Evolutionary conservation across 1,139 yeast species (phyloP).

Genomic region (Lodderomyces beijingensis): DNA sequence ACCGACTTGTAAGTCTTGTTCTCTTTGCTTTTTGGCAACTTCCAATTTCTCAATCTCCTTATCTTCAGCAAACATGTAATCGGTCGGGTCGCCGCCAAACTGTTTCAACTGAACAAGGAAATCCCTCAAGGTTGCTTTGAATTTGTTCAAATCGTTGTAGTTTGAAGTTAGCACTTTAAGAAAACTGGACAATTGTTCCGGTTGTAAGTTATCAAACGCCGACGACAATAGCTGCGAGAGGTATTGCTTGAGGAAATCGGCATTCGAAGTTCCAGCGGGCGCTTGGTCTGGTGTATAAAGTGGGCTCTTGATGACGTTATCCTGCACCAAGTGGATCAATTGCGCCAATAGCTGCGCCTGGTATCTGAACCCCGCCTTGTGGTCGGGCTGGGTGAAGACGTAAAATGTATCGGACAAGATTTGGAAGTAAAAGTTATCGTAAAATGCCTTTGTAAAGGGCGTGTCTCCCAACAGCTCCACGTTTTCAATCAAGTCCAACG

Average conservation of each 20-base stretch:
- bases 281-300: constrained; percentile 72
- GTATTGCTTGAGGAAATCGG: constrained; percentile 74
- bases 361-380: constrained; percentile 89
- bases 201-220: constrained; percentile 88
- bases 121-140: constrained; percentile 86
- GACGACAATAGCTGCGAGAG: constrained; percentile 74
- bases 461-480: constrained; percentile 80
- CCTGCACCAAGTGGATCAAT: constrained; percentile 79
- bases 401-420: constrained; percentile 88
- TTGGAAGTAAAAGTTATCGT: constrained; percentile 82
- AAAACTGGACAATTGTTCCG: constrained; percentile 78
- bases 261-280: constrained; percentile 79
- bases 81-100: constrained; percentile 90
- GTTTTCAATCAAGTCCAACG: constrained; percentile 76
- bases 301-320: constrained; percentile 68
- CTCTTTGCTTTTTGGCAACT: constrained; percentile 65
- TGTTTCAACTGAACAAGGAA: constrained; percentile 95
- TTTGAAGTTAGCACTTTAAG: constrained; percentile 70
- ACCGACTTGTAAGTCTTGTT: constrained; percentile 82
- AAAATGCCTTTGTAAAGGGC: constrained; percentile 80
- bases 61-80: constrained; percentile 92
- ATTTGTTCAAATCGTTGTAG: constrained; percentile 70
- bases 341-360: constrained; percentile 84
- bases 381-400: constrained; percentile 95
- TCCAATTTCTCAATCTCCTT: constrained; percentile 74